Base-by-base conservation (phyloP, 805 yeast genomes). In the Wickerhamiella dianesei region DNA sequence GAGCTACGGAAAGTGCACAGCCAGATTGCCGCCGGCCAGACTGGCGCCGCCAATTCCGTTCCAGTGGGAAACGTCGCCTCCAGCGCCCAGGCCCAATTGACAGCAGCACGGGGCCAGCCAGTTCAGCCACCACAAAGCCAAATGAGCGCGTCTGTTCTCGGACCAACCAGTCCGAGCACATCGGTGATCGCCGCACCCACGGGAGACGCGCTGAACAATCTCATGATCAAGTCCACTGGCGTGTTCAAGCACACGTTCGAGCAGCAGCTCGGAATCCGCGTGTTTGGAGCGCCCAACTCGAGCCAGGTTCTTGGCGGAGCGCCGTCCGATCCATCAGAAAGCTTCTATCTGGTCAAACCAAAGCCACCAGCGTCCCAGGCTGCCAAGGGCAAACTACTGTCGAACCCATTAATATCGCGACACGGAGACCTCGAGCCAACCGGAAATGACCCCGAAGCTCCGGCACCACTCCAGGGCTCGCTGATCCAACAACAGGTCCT, bases 321-420 rank as follows among this genome's bases (percentile, higher is more conserved):
- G 17, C 35, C 46, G 21, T 21, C 37, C 17, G 54, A 45, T 3
- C 57, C 58, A 2, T 44, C 55, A 3, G 65, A 61, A 20, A 53
- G 62, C 46, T 62, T 61, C 44, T 64, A 60, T 36, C 62, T 68
- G 29, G 67, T 70, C 4, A 46, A 49, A 21, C 55, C 55, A 17
- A 52, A 51, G 41, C 17, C 45, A 1, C 41, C 41, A 12, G 16
- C 21, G 25, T 14, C 41, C 6, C 18, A 19, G 5, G n/a, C 25
- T 18, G 41, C 41, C 32, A 25, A 25, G 12, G 9, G 32, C 9
- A 6, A 25, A 25, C 9, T 25, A 6, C 32, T 12, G 6, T 25
- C 32, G 6, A 25, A 6, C 32, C 32, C 32, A 12, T 25, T 25
- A 12, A 25, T 25, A 25, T 25, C 32, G 12, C 32, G 32, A 25